Evolutionary conservation across 495 filamentous ascomycete species (phyloP), one percentile per base, ranked within the genome.

Genomic region (Stereocaulon alpinum): DNA sequence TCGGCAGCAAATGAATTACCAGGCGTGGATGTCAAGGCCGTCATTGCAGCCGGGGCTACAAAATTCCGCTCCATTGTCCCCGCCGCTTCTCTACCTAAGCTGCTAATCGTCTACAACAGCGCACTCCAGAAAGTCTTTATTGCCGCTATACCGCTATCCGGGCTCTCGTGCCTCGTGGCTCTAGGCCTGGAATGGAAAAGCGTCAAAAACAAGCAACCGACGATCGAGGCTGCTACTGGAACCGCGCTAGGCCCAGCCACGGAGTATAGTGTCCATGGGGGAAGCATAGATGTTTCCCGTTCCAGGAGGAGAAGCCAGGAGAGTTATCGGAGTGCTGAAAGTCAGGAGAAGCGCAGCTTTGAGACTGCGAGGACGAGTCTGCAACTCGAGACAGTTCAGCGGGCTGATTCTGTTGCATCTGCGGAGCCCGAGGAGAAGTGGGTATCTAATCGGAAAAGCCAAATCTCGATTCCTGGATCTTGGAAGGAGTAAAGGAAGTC

Each of bases 151-250:
- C 81, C 80, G 0, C 71, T 85, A 66, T 71, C 75, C 18, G 74
- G 72, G n/a, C 27, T 81, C 0, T 75, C 77, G 15, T 72, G 85
- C 18, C n/a, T 86, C 48, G 82, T 77, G 1, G 73, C 72, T 4
- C 55, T 71, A 0, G 67, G 75, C 9, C 72, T 85, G 12, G 80
- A 88, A 69, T 88, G 85, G 86, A 81, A 73, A 66, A 82, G 75
- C 61, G 84, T 89, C 30, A 87, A 86, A 20, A 44, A 51, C 40
- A 62, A 58, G 47, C 58, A 62, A 30, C 45, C 54, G 20, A 43
- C 60, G 11, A 43, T 62, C 45, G 60, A 62, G 42, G 55, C 45
- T 29, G 60, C 52, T 27, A 22, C 55, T 17, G 60, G 55, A 29
- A 44, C 52, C 18, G 60, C 54, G 29, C 18, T 62, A 6, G 60